phyloP scores from a whole-genome alignment of 257 asterid species.

The Solanum etuberosum region DNA sequence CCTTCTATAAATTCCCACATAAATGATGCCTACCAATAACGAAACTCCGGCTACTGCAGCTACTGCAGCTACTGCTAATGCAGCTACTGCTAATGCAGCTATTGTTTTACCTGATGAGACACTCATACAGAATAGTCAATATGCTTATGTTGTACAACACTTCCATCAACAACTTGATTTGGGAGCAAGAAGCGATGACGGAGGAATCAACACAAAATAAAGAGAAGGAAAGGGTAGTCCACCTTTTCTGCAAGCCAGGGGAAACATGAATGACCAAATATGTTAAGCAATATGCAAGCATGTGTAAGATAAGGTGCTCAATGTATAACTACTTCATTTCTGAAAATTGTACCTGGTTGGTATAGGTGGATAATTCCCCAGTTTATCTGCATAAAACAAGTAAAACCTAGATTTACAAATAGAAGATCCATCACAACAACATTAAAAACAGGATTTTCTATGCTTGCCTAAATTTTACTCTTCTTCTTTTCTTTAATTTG shows the following conservation, averaged over 20 bases:
- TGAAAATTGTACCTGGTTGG: neutral
- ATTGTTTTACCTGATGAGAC: constrained; percentile 41
- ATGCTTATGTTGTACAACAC: constrained; percentile 2
- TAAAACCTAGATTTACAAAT: too few species aligned
- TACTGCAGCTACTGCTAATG: too few species aligned
- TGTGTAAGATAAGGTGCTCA: neutral
- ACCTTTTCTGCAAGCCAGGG: constrained; percentile 55
- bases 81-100: constrained; percentile 55
- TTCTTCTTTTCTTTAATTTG: neutral
- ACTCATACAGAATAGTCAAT: neutral
- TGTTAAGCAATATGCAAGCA: neutral
- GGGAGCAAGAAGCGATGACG: neutral
- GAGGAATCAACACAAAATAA: neutral
- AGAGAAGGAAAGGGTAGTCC: constrained; percentile 4
- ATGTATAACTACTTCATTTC: neutral
- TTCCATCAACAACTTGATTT: neutral
- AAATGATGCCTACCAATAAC: constrained; percentile 38
- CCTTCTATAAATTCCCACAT: constrained; percentile 31
- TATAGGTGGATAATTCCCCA: neutral
- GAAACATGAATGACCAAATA: neutral
- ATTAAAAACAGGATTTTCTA: too few species aligned
- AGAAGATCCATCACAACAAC: too few species aligned
- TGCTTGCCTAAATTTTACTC: too few species aligned
- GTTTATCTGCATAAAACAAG: too few species aligned
- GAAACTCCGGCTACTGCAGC: constrained; percentile 29